A percentile compares a stretch with the other conserved stretches of the same genome.
Evolutionary conservation across 2,329 filamentous ascomycete genomes (phyloP).

Genomic region (Beauveria scarabaeidicola): DNA sequence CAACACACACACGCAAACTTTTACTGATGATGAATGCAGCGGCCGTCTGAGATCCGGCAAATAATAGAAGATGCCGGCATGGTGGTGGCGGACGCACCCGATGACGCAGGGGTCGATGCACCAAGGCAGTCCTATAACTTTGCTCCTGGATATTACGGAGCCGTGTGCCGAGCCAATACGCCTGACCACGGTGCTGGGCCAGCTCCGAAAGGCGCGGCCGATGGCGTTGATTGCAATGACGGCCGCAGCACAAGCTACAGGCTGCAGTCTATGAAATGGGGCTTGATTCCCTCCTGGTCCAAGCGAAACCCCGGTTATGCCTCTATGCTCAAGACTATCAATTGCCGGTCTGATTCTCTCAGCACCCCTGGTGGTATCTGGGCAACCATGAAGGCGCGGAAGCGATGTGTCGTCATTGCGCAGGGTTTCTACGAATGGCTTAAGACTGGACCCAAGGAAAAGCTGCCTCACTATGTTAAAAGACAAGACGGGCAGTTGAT

Average conservation of each 20-base stretch:
- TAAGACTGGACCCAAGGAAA: constrained; percentile 67
- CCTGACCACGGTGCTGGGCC: constrained; percentile 50
- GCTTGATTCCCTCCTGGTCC: constrained; percentile 87
- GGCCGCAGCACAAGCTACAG: constrained; percentile 51
- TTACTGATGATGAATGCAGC: constrained; percentile 35
- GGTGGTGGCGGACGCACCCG: constrained; percentile 61
- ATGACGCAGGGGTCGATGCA: constrained; percentile 53
- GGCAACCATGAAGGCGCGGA: constrained; percentile 81
- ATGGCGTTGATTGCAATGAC: not conserved
- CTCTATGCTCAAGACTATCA: constrained; percentile 79
- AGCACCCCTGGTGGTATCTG: constrained; percentile 73
- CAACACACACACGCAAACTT: not conserved
- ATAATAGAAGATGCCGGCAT: constrained; percentile 68
- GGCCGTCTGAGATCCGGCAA: constrained; percentile 65
- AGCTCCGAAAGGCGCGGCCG: constrained; percentile 16
- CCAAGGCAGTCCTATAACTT: constrained; percentile 83
- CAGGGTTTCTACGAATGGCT: constrained; percentile 98
- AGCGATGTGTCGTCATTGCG: constrained; percentile 79
- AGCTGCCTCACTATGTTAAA: constrained; percentile 76
- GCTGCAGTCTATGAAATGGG: constrained; percentile 93
- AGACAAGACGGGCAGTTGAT: constrained; percentile 75
- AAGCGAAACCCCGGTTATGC: constrained; percentile 73
- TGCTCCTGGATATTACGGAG: constrained; percentile 74
- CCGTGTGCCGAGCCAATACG: constrained; percentile 74
- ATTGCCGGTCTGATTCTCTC: constrained; percentile 86